Conservation (phyloP, 495 filamentous ascomycete species). For the Baudoinia panamericana region DNA sequence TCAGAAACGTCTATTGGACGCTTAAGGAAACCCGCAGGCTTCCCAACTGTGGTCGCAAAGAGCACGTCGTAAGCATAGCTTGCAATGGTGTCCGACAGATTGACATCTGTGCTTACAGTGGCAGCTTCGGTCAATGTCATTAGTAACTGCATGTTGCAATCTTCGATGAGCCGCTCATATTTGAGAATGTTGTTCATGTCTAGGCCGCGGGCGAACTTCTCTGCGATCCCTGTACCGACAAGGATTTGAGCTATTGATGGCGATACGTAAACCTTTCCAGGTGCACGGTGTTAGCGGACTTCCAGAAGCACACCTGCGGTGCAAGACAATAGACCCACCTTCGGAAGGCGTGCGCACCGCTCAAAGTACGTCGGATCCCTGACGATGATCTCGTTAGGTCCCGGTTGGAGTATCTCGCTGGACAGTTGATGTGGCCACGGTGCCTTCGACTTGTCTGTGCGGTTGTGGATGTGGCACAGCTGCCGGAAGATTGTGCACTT, state of each 20-base stretch:
- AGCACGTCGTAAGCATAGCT: slow-evolving; percentile 4
- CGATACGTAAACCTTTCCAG: not conserved
- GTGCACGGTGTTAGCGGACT: not conserved
- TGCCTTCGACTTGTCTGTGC: not conserved
- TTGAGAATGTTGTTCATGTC: slow-evolving; percentile 4
- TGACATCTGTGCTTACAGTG: not conserved
- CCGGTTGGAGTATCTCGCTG: slow-evolving; percentile 3
- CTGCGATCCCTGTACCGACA: not conserved
- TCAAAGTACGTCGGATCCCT: slow-evolving; percentile 1
- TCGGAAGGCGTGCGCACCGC: not conserved
- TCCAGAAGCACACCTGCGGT: not conserved
- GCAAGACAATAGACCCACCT: not conserved
- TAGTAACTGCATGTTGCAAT: not conserved
- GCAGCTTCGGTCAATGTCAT: not conserved
- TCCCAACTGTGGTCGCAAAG: slow-evolving; percentile 5
- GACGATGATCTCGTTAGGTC: slow-evolving; percentile 5
- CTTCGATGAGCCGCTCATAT: slow-evolving; percentile 2
- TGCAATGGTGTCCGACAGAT: slow-evolving; percentile 1
- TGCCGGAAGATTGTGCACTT: slow-evolving; percentile 7
- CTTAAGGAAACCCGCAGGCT: not conserved
- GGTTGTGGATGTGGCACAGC: slow-evolving; percentile 1
- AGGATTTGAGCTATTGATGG: not conserved
- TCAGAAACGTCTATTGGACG: not conserved
- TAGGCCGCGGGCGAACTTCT: not conserved
- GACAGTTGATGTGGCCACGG: not conserved